Percentiles rank a stretch among this genome's conserved stretches.
phyloP scores from a whole-genome alignment of 179 eudicot species.

The Heliamphora pulchella region DNA sequence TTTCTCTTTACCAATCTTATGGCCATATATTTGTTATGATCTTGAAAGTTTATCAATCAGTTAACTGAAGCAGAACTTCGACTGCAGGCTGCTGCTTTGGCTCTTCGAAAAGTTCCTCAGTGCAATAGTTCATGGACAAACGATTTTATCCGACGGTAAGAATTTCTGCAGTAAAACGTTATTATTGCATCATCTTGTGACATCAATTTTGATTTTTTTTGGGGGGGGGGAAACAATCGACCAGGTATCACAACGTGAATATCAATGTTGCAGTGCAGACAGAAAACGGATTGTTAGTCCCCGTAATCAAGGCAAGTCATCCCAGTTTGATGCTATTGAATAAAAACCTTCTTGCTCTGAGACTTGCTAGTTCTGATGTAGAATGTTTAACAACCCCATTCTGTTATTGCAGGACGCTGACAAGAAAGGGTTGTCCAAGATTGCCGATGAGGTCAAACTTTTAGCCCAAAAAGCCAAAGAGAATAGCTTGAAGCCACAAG shows the following conservation, averaged over 20 bases:
- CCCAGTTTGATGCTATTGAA: background rate
- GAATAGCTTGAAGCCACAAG: conserved; percentile 80
- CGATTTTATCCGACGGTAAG: conserved; percentile 94
- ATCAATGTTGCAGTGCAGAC: conserved; percentile 97
- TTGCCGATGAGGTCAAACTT: conserved; percentile 73
- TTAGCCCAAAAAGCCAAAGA: conserved; percentile 90
- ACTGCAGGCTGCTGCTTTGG: conserved; percentile 93
- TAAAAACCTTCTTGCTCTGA: background rate
- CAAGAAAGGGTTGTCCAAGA: conserved; percentile 84
- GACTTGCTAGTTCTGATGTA: background rate
- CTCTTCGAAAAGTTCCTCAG: conserved; percentile 84
- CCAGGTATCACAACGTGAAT: conserved; percentile 73
- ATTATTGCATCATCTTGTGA: background rate
- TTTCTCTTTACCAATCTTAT: background rate
- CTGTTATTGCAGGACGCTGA: conserved; percentile 73
- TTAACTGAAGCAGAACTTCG: background rate
- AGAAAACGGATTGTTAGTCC: conserved; percentile 87
- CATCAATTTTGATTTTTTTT: background rate
- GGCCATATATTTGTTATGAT: background rate
- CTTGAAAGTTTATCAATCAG: background rate
- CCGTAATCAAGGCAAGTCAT: conserved; percentile 68
- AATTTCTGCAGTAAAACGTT: conserved; percentile 8
- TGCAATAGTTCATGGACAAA: conserved; percentile 98
- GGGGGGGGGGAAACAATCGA: conserved; percentile 3
- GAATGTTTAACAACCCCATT: background rate